These are phyloP conservation scores for Pythium dissimile DNA, from an alignment of 352 stramenopile species.

Conservation along the genomic window DNA sequence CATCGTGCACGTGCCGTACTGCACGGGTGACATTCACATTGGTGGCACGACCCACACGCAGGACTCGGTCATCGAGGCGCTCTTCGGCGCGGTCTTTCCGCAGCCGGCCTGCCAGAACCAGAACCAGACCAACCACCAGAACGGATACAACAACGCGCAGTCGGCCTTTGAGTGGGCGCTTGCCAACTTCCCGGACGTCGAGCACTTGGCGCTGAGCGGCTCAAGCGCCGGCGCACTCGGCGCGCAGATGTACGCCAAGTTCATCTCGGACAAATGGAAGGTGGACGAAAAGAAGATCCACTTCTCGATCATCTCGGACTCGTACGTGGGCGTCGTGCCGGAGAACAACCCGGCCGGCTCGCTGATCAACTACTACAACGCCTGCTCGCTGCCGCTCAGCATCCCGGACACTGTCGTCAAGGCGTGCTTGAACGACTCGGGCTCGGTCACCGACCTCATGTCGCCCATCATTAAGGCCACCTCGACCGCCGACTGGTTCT, in stretches of 20 bases:
- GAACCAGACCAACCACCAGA: constrained; percentile 50
- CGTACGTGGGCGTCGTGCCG: constrained; percentile 61
- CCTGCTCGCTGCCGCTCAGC: constrained; percentile 49
- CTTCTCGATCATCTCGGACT: constrained; percentile 58
- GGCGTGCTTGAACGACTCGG: constrained; percentile 39
- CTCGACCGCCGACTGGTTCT: constrained; percentile 51
- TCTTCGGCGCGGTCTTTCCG: constrained; percentile 25
- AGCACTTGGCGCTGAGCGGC: constrained; percentile 52
- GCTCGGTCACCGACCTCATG: constrained; percentile 49
- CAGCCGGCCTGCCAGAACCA: constrained; percentile 38
- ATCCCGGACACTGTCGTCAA: constrained; percentile 32
- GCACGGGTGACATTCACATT: constrained; percentile 68
- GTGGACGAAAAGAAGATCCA: constrained; percentile 48
- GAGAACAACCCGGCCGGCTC: constrained; percentile 39
- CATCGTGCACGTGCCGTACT: constrained; percentile 74
- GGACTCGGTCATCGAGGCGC: constrained; percentile 30
- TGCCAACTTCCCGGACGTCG: constrained; percentile 55
- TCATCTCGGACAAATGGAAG: constrained; percentile 55
- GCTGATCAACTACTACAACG: constrained; percentile 58
- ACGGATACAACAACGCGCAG: constrained; percentile 63
- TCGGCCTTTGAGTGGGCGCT: constrained; percentile 57
- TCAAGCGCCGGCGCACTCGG: constrained; percentile 54
- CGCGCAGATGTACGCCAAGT: constrained; percentile 39
- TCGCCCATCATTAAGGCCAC: constrained; percentile 47
- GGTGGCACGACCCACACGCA: constrained; percentile 29